These are phyloP conservation scores for Spizellomyces sp. DNA, from an alignment of 192 early-diverging fungal species.

Conservation along the genomic window DNA sequence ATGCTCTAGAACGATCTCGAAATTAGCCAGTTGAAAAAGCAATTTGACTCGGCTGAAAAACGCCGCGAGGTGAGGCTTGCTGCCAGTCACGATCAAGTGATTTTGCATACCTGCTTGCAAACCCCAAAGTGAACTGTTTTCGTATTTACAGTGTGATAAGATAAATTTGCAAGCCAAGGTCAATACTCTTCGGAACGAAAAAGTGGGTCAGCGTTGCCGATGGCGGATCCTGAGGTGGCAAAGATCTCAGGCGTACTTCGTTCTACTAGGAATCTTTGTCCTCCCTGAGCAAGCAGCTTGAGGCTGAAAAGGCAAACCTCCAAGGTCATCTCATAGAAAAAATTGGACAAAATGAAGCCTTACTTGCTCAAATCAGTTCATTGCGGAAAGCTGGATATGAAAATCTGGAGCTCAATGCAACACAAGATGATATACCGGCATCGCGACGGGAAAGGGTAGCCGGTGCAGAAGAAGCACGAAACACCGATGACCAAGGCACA, in stretches of 20 bases:
- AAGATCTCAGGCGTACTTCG: no score
- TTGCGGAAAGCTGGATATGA: background rate
- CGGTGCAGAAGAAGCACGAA: background rate
- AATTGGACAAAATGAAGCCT: constrained; percentile 20
- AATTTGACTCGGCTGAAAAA: constrained; percentile 18
- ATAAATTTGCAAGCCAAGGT: constrained; percentile 20
- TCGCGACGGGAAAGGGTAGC: background rate
- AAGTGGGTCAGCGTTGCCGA: background rate
- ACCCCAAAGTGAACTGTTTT: background rate
- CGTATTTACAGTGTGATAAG: constrained; percentile 4
- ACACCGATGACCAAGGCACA: background rate
- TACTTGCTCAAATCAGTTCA: background rate
- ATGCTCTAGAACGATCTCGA: background rate
- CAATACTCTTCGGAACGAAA: constrained; percentile 19
- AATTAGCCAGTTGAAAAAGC: constrained; percentile 16
- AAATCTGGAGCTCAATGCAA: background rate
- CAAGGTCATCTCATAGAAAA: constrained; percentile 9
- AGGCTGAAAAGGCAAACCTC: constrained; percentile 5
- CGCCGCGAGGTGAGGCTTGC: constrained; percentile 19
- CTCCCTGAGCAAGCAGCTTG: constrained; percentile 3
- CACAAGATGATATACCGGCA: background rate
- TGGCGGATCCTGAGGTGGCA: no score
- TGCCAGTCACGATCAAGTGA: background rate
- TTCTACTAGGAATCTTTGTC: constrained; percentile 1
- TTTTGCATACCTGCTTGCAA: background rate